Conservation (phyloP, 805 yeast genomes). For the Debaryomyces maramus region DNA sequence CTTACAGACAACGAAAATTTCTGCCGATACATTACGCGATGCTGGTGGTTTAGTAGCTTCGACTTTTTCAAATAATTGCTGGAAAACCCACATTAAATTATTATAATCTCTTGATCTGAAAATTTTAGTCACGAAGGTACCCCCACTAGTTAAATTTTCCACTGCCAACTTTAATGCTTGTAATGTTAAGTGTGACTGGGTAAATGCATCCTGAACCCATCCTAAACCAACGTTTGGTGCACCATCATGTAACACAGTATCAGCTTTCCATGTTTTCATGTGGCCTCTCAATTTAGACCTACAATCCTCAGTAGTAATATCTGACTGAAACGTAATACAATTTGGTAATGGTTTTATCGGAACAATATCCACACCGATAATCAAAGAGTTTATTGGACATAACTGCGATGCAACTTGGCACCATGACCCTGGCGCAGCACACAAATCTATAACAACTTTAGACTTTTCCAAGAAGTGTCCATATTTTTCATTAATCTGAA, state of each 20-base stretch:
- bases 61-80: constrained; percentile 91
- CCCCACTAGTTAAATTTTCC: constrained; percentile 87
- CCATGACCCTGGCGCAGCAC: constrained; percentile 99
- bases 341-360: constrained; percentile 97
- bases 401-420: constrained; percentile 96
- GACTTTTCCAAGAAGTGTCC: constrained; percentile 94
- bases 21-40: constrained; percentile 98
- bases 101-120: constrained; percentile 99
- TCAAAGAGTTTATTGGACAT: constrained; percentile 89
- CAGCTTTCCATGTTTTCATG: constrained; percentile 98
- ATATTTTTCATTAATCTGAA: constrained; percentile 94
- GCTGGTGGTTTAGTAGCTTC: constrained; percentile 99
- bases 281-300: constrained; percentile 91
- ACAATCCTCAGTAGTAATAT: constrained; percentile 97
- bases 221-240: constrained; percentile 99
- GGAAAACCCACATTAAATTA: constrained; percentile 95
- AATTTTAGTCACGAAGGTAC: constrained; percentile 93
- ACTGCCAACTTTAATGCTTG: constrained; percentile 93
- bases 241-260: constrained; percentile 97
- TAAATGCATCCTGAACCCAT: constrained; percentile 99
- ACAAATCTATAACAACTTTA: constrained; percentile 92
- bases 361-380: constrained; percentile 98
- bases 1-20: constrained; percentile 94
- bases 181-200: constrained; percentile 93
- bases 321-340: constrained; percentile 91